Conservation (phyloP, 768 basidiomycete species). For the Boletus pseudo-olivaceus region DNA sequence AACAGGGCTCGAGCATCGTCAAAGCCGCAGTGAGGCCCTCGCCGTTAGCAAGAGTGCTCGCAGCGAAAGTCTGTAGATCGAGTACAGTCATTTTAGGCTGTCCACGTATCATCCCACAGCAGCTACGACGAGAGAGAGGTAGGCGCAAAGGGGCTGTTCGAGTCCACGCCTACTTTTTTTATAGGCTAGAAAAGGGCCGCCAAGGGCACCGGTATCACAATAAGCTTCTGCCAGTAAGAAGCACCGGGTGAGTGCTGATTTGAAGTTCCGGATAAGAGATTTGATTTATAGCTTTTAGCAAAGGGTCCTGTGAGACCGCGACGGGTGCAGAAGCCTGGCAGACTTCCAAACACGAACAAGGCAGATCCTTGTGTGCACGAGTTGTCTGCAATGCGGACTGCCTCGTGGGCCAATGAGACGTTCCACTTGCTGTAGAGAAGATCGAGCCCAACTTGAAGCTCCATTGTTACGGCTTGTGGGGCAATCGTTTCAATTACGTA, state of each 20-base stretch:
- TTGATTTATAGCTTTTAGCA: neutral
- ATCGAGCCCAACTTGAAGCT: no score
- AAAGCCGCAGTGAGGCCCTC: slow-evolving; percentile 18
- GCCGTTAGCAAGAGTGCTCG: slow-evolving; percentile 12
- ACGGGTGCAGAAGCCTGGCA: no score
- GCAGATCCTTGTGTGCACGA: neutral
- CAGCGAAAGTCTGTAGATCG: slow-evolving; percentile 18
- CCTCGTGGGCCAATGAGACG: no score
- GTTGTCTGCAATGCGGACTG: neutral
- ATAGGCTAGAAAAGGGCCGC: neutral
- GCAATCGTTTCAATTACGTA: slow-evolving; percentile 8
- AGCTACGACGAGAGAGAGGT: neutral
- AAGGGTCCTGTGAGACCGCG: neutral
- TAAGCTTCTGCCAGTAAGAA: slow-evolving; percentile 10
- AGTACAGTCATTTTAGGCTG: slow-evolving; percentile 6
- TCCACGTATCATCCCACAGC: neutral
- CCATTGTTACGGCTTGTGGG: neutral
- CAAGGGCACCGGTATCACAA: neutral
- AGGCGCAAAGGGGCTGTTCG: neutral
- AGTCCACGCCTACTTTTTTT: neutral
- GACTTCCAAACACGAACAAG: neutral
- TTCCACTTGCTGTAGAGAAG: neutral
- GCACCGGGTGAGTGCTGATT: neutral
- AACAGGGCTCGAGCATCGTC: slow-evolving; percentile 22
- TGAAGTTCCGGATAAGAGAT: neutral